Base-by-base conservation (phyloP, 805 yeast species). In the Scheffersomyces ergatensis region DNA sequence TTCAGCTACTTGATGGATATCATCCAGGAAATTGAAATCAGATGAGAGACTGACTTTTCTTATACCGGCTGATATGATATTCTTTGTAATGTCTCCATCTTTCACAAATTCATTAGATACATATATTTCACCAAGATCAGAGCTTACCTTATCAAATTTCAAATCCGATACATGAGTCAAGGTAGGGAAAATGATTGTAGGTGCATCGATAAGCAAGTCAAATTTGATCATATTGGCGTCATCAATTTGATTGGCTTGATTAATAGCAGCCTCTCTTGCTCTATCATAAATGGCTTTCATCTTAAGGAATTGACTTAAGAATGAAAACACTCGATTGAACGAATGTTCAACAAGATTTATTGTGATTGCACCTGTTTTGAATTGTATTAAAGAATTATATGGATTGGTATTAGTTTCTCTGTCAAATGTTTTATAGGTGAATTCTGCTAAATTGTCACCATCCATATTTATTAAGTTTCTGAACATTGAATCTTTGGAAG, bases 261-360 rank as follows among this genome's bases (percentile, higher is more conserved):
- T 78, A 49, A 89, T 77, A 0, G 98, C 96, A 9, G 89, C 87
- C 53, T 84, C 88, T 43, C 98, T 76, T 0, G 98, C 95, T 16
- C 77, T 69, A 54, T 93, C 99, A 60, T 86, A 95, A n/a, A 90
- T 72, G 3, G 77, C 78, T 60, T 93, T 93, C 96, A 92, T 88
- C 50, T 77, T 77, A 43, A 80, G 83, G 54, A 95, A 86, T 50
- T 84, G 85, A 48, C 78, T 78, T 51, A 89, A 65, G 52, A 80
- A 92, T 9, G 75, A 70, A 23, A 84, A 54, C 9, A 95, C 75
- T 48, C 82, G 76, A 25, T 81, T 73, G 43, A 89, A 74, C 0
- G 97, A 85, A 44, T 81, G 85, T 51, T 92, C 96, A 15, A 89
- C 82, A 55, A 90, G 86, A 57, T 82, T 85, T 4, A 93, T 62